phyloP scores from a whole-genome alignment of 2,329 filamentous ascomycete species.

The Epichloe aotearoae region DNA sequence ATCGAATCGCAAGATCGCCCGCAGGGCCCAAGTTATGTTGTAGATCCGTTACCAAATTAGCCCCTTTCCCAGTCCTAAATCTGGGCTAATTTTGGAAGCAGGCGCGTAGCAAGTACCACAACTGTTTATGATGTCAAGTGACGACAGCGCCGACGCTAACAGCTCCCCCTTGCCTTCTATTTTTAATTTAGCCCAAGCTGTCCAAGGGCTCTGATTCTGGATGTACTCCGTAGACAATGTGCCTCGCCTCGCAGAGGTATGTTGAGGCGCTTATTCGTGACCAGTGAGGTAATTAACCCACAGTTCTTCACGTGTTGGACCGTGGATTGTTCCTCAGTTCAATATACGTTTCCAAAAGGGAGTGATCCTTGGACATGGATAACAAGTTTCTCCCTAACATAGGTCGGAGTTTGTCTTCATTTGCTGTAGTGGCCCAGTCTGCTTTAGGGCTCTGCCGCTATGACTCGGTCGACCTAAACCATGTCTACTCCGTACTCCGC shows the following conservation, averaged over 20 bases:
- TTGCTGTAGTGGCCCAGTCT: too few relatives aligned
- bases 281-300: too few relatives aligned
- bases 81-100: slow-evolving; percentile 10
- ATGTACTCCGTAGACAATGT: too few relatives aligned
- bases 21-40: not conserved
- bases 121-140: not conserved
- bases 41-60: slow-evolving; percentile 4
- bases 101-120: slow-evolving; percentile 8
- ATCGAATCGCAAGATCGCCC: slow-evolving; percentile 1
- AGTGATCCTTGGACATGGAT: too few relatives aligned
- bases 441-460: too few relatives aligned
- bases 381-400: too few relatives aligned
- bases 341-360: too few relatives aligned
- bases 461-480: not conserved
- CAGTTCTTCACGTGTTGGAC: too few relatives aligned
- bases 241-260: not conserved
- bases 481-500: not conserved
- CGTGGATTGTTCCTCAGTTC: too few relatives aligned
- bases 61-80: slow-evolving; percentile 5
- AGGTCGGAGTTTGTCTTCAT: too few relatives aligned
- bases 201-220: not conserved
- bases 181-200: slow-evolving; percentile 22
- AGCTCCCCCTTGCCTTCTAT: slow-evolving; percentile 12
- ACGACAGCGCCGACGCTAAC: not conserved
- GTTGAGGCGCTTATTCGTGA: not conserved